A percentile compares a stretch with the other conserved stretches of the same genome.
These are phyloP conservation scores for Pseudocercospora eumusae DNA, from an alignment of 2,329 filamentous ascomycete species.

Conservation along the genomic window DNA sequence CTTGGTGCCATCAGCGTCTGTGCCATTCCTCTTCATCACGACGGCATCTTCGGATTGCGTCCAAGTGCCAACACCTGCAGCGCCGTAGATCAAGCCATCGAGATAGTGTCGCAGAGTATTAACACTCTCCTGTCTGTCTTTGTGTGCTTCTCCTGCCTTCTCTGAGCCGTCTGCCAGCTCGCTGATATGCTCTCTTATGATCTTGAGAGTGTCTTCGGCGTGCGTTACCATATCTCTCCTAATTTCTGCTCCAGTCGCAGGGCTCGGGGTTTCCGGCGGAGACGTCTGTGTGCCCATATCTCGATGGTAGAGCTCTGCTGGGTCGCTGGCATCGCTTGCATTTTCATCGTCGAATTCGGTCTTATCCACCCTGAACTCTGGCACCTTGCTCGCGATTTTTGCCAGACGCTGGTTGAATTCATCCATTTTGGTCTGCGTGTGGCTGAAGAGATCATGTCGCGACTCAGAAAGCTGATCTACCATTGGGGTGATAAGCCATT, in stretches of 20 bases:
- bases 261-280: slow-evolving; percentile 48
- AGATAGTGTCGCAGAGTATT: slow-evolving; percentile 65
- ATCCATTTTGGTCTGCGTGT: slow-evolving; percentile 54
- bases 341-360: slow-evolving; percentile 48
- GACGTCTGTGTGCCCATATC: slow-evolving; percentile 80
- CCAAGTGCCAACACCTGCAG: slow-evolving; percentile 19
- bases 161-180: slow-evolving; percentile 54
- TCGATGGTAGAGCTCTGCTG: slow-evolving; percentile 77
- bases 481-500: slow-evolving; percentile 67
- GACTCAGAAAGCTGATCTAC: slow-evolving; percentile 54
- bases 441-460: slow-evolving; percentile 59
- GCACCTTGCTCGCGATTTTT: slow-evolving; percentile 36
- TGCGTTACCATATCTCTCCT: slow-evolving; percentile 33
- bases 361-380: slow-evolving; percentile 29
- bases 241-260: slow-evolving; percentile 30
- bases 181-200: slow-evolving; percentile 54
- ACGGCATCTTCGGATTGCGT: slow-evolving; percentile 41
- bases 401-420: slow-evolving; percentile 58
- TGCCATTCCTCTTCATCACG: slow-evolving; percentile 38
- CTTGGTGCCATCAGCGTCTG: slow-evolving; percentile 48
- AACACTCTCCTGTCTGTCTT: slow-evolving; percentile 54
- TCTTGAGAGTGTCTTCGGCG: slow-evolving; percentile 44
- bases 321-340: slow-evolving; percentile 59
- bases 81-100: slow-evolving; percentile 58
- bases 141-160: slow-evolving; percentile 54